Evolutionary conservation across 148 eudicot genomes (phyloP).

Genomic region (Limonium bicolor): DNA sequence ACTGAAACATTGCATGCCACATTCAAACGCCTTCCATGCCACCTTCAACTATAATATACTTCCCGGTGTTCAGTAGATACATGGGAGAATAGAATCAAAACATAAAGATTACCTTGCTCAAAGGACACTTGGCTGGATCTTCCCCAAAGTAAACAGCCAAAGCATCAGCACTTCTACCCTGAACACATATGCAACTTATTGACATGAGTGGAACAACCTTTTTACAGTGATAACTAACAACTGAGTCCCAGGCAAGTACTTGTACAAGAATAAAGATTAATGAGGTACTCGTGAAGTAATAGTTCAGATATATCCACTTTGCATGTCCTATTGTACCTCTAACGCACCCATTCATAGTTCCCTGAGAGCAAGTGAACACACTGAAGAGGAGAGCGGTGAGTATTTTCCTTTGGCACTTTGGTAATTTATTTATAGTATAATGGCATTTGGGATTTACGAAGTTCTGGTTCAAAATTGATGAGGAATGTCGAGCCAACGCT

Average conservation of each 20-base stretch:
- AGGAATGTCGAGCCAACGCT: no score
- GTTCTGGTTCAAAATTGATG: no score
- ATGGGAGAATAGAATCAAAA: not conserved
- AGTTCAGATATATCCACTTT: not conserved
- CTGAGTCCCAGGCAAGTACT: not conserved
- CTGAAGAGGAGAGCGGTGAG: no score
- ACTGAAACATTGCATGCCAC: no score
- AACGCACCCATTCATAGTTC: no score
- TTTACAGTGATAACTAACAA: no score
- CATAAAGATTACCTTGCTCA: conserved; percentile 43
- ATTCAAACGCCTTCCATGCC: no score
- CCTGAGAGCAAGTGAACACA: no score
- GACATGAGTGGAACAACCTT: not conserved
- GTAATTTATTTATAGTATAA: no score
- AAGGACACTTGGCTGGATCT: conserved; percentile 60
- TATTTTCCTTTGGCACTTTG: no score
- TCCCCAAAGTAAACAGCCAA: conserved; percentile 63
- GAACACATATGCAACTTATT: not conserved
- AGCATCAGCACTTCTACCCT: conserved; percentile 56
- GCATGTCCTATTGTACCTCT: no score
- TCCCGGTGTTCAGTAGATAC: not conserved
- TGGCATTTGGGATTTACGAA: no score
- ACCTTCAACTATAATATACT: not conserved
- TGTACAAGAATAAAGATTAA: not conserved
- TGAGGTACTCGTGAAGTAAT: not conserved